These are phyloP conservation scores for Termitomyces sp. DNA, from an alignment of 768 basidiomycete species.

Conservation along the genomic window DNA sequence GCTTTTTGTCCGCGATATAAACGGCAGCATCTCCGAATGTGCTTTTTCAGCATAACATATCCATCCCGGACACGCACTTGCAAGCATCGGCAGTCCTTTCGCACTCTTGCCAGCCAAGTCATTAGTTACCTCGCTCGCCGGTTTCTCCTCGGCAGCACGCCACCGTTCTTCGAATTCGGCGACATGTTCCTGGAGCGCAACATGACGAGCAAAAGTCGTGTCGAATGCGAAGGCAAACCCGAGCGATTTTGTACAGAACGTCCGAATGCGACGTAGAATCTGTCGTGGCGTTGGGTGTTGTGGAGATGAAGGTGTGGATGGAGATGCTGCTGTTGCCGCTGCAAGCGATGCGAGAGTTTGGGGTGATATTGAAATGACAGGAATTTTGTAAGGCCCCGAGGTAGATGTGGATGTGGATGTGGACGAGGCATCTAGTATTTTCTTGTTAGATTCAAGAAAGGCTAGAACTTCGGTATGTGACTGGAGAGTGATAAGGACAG, in stretches of 20 bases:
- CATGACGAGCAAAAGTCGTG: constrained; percentile 90
- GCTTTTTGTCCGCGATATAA: constrained; percentile 84
- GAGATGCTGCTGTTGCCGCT: constrained; percentile 53
- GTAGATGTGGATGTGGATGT: constrained; percentile 4
- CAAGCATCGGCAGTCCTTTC: constrained; percentile 75
- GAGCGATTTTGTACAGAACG: constrained; percentile 63
- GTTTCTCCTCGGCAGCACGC: constrained; percentile 20
- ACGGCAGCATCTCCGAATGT: constrained; percentile 89
- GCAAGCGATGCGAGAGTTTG: constrained; percentile 83
- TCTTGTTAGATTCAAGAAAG: constrained; percentile 59
- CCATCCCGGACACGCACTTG: constrained; percentile 98
- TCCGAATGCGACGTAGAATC: constrained; percentile 66
- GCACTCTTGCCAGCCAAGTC: constrained; percentile 9
- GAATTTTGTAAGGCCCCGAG: constrained; percentile 43
- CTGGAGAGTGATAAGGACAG: constrained; percentile 92
- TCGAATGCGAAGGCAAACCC: constrained; percentile 87
- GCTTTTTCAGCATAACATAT: constrained; percentile 99
- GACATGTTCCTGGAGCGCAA: constrained; percentile 79
- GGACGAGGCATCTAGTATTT: background rate
- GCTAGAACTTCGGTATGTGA: constrained; percentile 90
- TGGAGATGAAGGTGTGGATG: constrained; percentile 38
- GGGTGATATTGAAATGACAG: constrained; percentile 86
- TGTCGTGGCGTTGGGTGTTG: constrained; percentile 42
- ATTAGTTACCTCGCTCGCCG: constrained; percentile 7
- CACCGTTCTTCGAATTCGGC: constrained; percentile 78